Base-by-base conservation (phyloP, 257 asterid species). In the Solanum arcanum region DNA sequence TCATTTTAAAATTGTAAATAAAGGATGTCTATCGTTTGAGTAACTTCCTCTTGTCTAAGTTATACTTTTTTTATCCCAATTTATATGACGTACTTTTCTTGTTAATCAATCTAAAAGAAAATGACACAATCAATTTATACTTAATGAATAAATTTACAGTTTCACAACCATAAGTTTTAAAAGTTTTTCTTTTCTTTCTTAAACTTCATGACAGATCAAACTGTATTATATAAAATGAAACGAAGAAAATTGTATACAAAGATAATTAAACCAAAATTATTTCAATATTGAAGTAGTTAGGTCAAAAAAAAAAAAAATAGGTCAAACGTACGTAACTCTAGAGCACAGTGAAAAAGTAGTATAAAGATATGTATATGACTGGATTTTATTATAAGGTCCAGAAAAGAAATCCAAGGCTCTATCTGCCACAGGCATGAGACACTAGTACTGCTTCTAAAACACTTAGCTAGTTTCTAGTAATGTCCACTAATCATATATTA, bases 361-460 rank as follows among this genome's bases (percentile, higher is more conserved):
- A 39, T 75, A 70, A 16, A 59, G 25, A 56, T 56, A 56, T 0
- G 64, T 20, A 39, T 12, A 74, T 74, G 82, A n/a, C 31, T 37
- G 52, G 52, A 52, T 52, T 52, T 52, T 56, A 14, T n/a, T 66
- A 68, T 1, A 41, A 42, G 18, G 5, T 39, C 27, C 47, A 64
- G 14, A 86, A 56, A 59, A 75, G 72, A 74, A 62, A 64, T 69
- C 88, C 83, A 77, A 88, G 12, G 12, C 56, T 64, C 39, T 75
- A 83, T 80, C 69, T 49, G 16, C 39, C 70, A 75, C 7, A n/a
- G 9, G 8, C 47, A 87, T 18, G 84, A 44, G 93, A 86, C 83
- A 88, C 75, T 83, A 74, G 3, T 27, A 73, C 46, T 73, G 37
- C 29, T 33, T 18, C 29, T 20, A 74, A 41, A 75, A 41, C 83